These are phyloP conservation scores for Paragyromitra xinjiangensis DNA, from an alignment of 495 filamentous ascomycete genomes.

Conservation along the genomic window DNA sequence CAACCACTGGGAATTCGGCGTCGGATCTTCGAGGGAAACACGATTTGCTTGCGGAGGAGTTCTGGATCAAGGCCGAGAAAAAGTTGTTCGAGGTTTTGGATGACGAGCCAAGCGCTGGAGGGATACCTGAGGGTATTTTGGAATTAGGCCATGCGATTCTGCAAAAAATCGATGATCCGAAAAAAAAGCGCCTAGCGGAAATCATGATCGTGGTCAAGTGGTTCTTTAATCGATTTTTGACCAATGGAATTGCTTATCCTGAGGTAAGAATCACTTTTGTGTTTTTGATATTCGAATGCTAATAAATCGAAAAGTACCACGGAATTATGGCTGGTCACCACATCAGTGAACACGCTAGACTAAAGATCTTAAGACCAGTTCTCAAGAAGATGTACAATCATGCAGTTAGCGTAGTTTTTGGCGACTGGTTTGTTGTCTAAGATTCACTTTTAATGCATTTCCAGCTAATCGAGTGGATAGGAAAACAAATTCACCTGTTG, in stretches of 20 bases:
- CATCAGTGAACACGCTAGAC: conserved; percentile 86
- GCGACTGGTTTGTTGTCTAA: conserved; percentile 51
- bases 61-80: conserved; percentile 83
- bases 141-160: conserved; percentile 84
- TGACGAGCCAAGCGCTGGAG: conserved; percentile 74
- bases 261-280: conserved; percentile 68
- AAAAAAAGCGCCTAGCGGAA: conserved; percentile 73
- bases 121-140: conserved; percentile 83
- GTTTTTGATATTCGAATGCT: conserved; percentile 47
- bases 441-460: conserved; percentile 2
- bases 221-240: conserved; percentile 87
- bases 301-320: conserved; percentile 67
- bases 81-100: conserved; percentile 87
- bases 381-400: conserved; percentile 58
- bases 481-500: conserved; percentile 70
- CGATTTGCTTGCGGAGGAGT: conserved; percentile 83
- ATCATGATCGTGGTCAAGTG: conserved; percentile 87
- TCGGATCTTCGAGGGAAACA: conserved; percentile 61
- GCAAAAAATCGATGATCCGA: conserved; percentile 74
- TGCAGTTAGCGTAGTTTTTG: conserved; percentile 53
- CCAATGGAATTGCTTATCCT: conserved; percentile 84
- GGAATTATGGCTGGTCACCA: conserved; percentile 91
- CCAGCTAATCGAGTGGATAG: conserved; percentile 55
- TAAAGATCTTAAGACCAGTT: conserved; percentile 73
- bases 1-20: conserved; percentile 56